Evolutionary conservation across 116 monocot species (phyloP).

Genomic region (Phalaenopsis hybrid): DNA sequence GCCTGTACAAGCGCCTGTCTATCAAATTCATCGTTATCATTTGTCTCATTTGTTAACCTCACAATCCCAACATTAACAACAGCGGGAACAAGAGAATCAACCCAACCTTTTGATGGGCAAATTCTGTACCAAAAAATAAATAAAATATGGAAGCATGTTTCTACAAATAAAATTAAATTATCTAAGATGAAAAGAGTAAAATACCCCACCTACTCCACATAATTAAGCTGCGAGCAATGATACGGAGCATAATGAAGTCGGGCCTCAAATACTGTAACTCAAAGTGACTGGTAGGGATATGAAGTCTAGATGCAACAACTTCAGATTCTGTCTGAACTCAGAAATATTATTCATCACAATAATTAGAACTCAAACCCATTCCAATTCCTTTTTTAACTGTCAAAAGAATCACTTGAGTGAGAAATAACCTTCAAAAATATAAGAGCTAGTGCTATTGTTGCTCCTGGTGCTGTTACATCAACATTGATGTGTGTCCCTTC

Average conservation of each 20-base stretch:
- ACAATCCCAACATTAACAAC: constrained; percentile 42
- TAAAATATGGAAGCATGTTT: not conserved
- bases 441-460: constrained; percentile 82
- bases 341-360: constrained; percentile 4
- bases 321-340: constrained; percentile 77
- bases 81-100: constrained; percentile 80
- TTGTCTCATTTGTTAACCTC: constrained; percentile 30
- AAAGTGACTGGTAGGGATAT: constrained; percentile 69
- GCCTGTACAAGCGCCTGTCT: constrained; percentile 71
- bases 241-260: constrained; percentile 93
- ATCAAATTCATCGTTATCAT: constrained; percentile 62
- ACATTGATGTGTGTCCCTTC: constrained; percentile 81
- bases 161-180: not conserved
- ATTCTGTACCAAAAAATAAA: constrained; percentile 36
- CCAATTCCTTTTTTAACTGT: not conserved
- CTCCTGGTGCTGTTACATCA: constrained; percentile 91
- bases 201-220: constrained; percentile 82
- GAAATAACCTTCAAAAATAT: constrained; percentile 77
- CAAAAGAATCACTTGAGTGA: not conserved
- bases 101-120: constrained; percentile 66
- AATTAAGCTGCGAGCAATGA: constrained; percentile 80
- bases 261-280: constrained; percentile 95
- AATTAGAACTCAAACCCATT: not conserved
- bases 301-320: constrained; percentile 55
- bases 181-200: not conserved